Base-by-base conservation (phyloP, 768 basidiomycete species). In the Macrolepiota dolichaula region DNA sequence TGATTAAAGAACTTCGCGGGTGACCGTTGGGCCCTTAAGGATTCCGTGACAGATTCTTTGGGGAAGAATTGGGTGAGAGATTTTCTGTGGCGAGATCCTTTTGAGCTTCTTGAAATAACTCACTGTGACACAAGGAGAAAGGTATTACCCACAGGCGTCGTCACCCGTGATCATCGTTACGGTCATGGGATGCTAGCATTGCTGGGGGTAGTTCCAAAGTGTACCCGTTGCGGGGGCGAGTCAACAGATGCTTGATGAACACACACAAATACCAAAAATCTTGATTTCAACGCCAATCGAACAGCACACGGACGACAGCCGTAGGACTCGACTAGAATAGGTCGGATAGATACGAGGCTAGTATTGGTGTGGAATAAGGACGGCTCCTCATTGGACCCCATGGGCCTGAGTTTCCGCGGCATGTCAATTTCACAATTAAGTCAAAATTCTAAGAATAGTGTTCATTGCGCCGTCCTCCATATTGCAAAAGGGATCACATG, bases 71-170 rank as follows among this genome's bases (percentile, higher is more conserved):
- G 52, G 52, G 6, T 38, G 36, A 37, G 24, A 36, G 40, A 36
- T 27, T 37, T 32, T 27, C n/a, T 27, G 36, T 32, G 22, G 13
- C 10, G 32, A 32, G 35, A 32, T 35, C 11, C 19, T 25, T 36
- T 38, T 38, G 52, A n/a, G 5, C 52, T 54, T 36, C 55, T 46
- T 49, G 10, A 19, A 25, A 46, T 12, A 49, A 17, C 7, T 46
- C 40, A 29, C 2, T 1, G 12, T 32, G 55, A 57, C 47, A 4
- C 25, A 57, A 57, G 19, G 55, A 32, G 55, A 37, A 42, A 57
- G 29, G 2, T n/a, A n/a, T 57, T 57, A 57, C 55, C 55, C 55
- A 57, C 55, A 57, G 46, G 46, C 44, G 55, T 49, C 42, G 36
- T 22, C 27, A 57, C 55, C 46, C 44, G 55, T 57, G 55, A 57